Evolutionary conservation across 257 asterid genomes (phyloP), one percentile per base, ranked within the genome.

Genomic region (Galeopsis tetrahit): DNA sequence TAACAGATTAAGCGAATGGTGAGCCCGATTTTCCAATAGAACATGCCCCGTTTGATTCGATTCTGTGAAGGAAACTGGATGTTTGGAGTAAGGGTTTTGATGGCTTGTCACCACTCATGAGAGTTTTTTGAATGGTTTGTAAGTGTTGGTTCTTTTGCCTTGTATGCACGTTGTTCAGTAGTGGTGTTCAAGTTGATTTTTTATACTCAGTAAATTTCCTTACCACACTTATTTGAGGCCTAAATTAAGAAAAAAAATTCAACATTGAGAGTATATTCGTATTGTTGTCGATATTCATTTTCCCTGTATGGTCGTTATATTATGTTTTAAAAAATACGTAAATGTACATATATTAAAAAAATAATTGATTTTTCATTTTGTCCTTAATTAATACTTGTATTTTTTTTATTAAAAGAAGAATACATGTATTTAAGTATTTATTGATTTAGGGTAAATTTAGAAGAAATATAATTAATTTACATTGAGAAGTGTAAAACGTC

Each of bases 181-280:
- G 60, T 68, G 74, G 66, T 68, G 75, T 69, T n/a, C 42, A 49
- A 74, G 53, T 28, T 38, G 7, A 56, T 6, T 74, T 55, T 70
- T 15, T 59, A 59, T 62, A 39, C 74, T 21, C 28, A 70, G 56
- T 34, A 58, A 11, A 4, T 61, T 39, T 42, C 28, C 38, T 70
- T 39, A 5, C 62, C 53, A 51, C 66, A 58, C 48, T 48, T 42
- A 33, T 46, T 17, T 7, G 5, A 35, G 33, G 71, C 63, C 75
- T 55, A 7, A 21, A 59, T 36, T 2, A 35, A 62, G 43, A n/a
- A 7, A 15, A 4, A 15, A 52, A 52, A 59, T 63, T 73, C 17
- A 15, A 3, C 9, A 38, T 17, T 36, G 62, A 42, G 71, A 32
- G 66, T 70, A 33, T 40, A 70, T 74, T 63, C 58, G 38, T 56